Evolutionary conservation across 2,329 filamentous ascomycete genomes (phyloP), one percentile per base, ranked within the genome.

Genomic region (Fusarium sp.): DNA sequence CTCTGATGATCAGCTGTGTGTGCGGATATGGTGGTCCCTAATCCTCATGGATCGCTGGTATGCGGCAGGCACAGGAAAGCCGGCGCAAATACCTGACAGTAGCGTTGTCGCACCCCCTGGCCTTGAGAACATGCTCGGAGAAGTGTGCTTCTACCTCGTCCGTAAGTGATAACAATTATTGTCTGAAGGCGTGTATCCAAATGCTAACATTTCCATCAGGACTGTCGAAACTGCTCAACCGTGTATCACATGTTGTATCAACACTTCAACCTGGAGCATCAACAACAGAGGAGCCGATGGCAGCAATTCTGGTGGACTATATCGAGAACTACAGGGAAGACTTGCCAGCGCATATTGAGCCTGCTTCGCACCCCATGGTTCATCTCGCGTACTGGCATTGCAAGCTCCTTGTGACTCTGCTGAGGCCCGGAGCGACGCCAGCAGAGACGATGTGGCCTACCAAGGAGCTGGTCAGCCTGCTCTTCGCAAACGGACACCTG

Each of bases 41-140:
- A 88, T 94, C 54, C 87, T 93, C 71, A 87, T 95, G 72, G 93
- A 95, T 77, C 88, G 92, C 17, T 95, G 92, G 91, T 90, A 94
- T 79, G 91, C 93, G 5, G 87, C 90, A n/a, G 91, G 90, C 25
- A 92, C 89, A 6, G 90, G 89, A 14, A 90, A 87, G 70, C 90
- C 91, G 1, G 74, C 90, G 14, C 85, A 91, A 67, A 90, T 95
- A 66, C 89, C 89, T 2, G 89, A 93, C 73, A 87, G 89, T 69
- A 90, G 86, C 62, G 87, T 91, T 8, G 87, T 92, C 15, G 83
- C 92, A 27, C 84, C 89, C 7, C 87, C 88, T 1, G 90, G 90
- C 56, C 86, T 95, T 66, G 87, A 88, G 69, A 81, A 83, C 17
- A 80, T 92, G 9, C 83, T 94, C 5, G 92, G 92, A 38, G 90